Percentiles rank a stretch among this genome's conserved stretches.
phyloP scores from a whole-genome alignment of 805 yeast species.

The Cyberlindnera petersonii region DNA sequence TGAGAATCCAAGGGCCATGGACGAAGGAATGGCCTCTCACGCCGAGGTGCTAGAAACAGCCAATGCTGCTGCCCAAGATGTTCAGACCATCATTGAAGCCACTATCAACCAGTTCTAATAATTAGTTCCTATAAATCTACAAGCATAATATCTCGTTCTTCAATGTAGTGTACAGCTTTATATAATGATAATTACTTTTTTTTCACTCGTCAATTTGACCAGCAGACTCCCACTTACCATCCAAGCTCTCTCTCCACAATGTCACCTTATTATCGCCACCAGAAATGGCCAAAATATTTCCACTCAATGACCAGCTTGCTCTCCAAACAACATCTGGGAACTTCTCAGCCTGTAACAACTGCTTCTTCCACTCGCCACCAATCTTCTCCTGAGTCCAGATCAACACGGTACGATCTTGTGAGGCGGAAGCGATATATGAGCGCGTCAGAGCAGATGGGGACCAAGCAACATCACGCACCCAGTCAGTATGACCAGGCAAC shows the following conservation, averaged over 20 bases:
- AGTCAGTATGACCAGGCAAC: slow-evolving; percentile 88
- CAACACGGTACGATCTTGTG: slow-evolving; percentile 91
- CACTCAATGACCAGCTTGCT: slow-evolving; percentile 95
- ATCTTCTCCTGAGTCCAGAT: slow-evolving; percentile 86
- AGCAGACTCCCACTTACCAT: slow-evolving; percentile 96
- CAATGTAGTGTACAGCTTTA: no score
- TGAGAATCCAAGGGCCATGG: slow-evolving; percentile 47
- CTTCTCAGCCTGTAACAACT: slow-evolving; percentile 65
- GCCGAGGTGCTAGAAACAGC: slow-evolving; percentile 89
- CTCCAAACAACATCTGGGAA: slow-evolving; percentile 99
- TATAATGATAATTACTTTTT: no score
- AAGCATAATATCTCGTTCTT: neutral
- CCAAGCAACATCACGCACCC: slow-evolving; percentile 99
- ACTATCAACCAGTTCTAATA: slow-evolving; percentile 41
- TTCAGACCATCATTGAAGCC: slow-evolving; percentile 62
- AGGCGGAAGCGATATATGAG: slow-evolving; percentile 91
- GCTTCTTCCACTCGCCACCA: slow-evolving; percentile 76
- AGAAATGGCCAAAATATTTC: slow-evolving; percentile 89
- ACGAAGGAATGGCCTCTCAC: slow-evolving; percentile 82
- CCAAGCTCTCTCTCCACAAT: slow-evolving; percentile 91
- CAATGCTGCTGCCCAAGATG: slow-evolving; percentile 74
- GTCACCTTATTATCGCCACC: slow-evolving; percentile 97
- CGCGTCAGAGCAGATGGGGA: slow-evolving; percentile 85
- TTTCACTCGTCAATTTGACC: slow-evolving; percentile 83
- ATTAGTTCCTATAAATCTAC: neutral